These are phyloP conservation scores for Fremontodendron californicum DNA, from an alignment of 345 rosid genomes.

Conservation along the genomic window DNA sequence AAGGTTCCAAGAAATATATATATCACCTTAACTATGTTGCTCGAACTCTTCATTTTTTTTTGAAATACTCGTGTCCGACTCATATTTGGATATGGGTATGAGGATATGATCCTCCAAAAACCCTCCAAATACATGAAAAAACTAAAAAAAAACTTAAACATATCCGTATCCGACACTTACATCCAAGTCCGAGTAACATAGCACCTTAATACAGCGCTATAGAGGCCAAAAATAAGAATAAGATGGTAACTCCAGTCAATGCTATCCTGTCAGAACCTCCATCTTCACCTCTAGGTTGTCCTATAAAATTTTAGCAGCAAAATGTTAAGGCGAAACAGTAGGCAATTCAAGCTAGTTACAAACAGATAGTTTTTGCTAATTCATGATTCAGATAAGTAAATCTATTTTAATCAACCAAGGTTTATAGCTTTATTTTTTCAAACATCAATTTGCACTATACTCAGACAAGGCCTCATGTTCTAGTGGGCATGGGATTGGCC, in stretches of 20 bases:
- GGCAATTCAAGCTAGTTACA: not conserved
- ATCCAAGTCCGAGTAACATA: too few species aligned
- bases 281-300: not conserved
- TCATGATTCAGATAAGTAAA: not conserved
- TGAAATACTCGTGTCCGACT: too few species aligned
- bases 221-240: slow-evolving; percentile 36
- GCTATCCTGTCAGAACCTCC: slow-evolving; percentile 24
- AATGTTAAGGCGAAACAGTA: not conserved
- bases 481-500: not conserved
- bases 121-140: too few species aligned
- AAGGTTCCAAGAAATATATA: not conserved
- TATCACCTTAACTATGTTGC: too few species aligned
- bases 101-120: too few species aligned
- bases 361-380: not conserved
- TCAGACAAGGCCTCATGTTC: not conserved
- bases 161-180: too few species aligned
- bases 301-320: not conserved
- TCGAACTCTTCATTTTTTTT: too few species aligned
- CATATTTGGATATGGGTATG: too few species aligned
- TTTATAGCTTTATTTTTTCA: not conserved
- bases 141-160: too few species aligned
- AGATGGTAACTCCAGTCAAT: slow-evolving; percentile 39
- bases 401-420: not conserved
- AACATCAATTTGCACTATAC: not conserved
- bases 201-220: slow-evolving; percentile 17